Percentiles rank a stretch among this genome's conserved stretches.
Evolutionary conservation across 345 rosid genomes (phyloP).

Genomic region (Triadica sebifera): DNA sequence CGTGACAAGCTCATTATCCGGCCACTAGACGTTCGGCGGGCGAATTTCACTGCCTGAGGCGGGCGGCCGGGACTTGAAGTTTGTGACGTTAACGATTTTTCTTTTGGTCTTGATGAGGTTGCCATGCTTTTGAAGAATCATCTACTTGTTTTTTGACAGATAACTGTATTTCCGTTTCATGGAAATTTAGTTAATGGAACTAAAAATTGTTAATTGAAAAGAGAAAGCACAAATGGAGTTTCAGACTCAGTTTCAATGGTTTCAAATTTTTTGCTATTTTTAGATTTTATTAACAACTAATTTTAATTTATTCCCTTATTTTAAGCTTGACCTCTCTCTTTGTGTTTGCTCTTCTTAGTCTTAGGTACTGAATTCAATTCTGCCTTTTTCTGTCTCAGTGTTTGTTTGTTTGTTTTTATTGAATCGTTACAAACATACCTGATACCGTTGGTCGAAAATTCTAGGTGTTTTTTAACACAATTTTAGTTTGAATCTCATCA

Average conservation of each 20-base stretch:
- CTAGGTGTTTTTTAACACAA: no score
- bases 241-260: constrained; percentile 24
- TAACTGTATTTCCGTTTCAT: neutral
- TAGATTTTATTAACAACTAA: constrained; percentile 15
- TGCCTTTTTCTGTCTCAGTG: neutral
- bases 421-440: no score
- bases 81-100: constrained; percentile 40
- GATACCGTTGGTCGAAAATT: no score
- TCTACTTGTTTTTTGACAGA: constrained; percentile 3
- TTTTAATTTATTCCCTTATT: constrained; percentile 31
- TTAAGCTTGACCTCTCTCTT: constrained; percentile 39
- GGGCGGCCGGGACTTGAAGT: constrained; percentile 49
- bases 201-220: constrained; percentile 1
- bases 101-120: constrained; percentile 32
- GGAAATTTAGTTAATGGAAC: constrained; percentile 5
- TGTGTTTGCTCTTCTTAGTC: no score
- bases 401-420: no score
- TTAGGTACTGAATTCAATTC: neutral
- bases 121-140: constrained; percentile 27
- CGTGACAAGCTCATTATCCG: constrained; percentile 62
- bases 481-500: no score
- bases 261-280: constrained; percentile 22
- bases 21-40: constrained; percentile 68
- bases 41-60: constrained; percentile 57
- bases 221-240: neutral